Evolutionary conservation across 2,329 filamentous ascomycete species (phyloP).

Genomic region (Nigrograna mackinnonii): DNA sequence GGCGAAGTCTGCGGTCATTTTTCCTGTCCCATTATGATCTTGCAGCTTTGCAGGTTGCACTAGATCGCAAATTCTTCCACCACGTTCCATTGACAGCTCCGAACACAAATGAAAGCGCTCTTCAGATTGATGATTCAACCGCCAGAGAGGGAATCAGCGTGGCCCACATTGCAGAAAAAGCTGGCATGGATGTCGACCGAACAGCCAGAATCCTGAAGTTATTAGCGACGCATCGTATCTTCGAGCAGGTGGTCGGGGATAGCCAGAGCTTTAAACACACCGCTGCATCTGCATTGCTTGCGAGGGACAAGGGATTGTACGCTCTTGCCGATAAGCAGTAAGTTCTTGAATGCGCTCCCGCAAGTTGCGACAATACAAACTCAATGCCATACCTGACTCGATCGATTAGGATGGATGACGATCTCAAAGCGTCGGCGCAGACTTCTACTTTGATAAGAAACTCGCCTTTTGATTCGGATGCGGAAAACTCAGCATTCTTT

Average conservation of each 20-base stretch:
- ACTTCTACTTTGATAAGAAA: conserved; percentile 10
- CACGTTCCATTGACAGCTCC: conserved; percentile 2
- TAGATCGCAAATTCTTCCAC: conserved; percentile 9
- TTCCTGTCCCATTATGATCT: conserved; percentile 9
- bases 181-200: conserved; percentile 7
- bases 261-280: conserved; percentile 14
- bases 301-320: conserved; percentile 13
- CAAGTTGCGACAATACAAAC: too few species aligned
- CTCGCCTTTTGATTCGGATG: conserved; percentile 9
- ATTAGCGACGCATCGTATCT: conserved; percentile 8
- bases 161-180: conserved; percentile 5
- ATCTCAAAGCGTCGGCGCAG: conserved; percentile 27
- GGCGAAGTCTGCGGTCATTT: neutral
- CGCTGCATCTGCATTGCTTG: conserved; percentile 2
- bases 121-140: too few species aligned
- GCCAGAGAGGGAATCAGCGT: conserved; percentile 5
- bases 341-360: too few species aligned
- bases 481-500: conserved; percentile 14
- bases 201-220: conserved; percentile 5
- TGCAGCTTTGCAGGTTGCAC: conserved; percentile 13
- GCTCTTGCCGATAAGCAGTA: too few species aligned
- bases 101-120: conserved; percentile 1
- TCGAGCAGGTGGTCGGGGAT: conserved; percentile 5
- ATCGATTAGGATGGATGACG: conserved; percentile 26
- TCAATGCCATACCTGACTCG: too few species aligned